Evolutionary conservation across 352 stramenopile species (phyloP).

Genomic region (Phytophthora hybrid): DNA sequence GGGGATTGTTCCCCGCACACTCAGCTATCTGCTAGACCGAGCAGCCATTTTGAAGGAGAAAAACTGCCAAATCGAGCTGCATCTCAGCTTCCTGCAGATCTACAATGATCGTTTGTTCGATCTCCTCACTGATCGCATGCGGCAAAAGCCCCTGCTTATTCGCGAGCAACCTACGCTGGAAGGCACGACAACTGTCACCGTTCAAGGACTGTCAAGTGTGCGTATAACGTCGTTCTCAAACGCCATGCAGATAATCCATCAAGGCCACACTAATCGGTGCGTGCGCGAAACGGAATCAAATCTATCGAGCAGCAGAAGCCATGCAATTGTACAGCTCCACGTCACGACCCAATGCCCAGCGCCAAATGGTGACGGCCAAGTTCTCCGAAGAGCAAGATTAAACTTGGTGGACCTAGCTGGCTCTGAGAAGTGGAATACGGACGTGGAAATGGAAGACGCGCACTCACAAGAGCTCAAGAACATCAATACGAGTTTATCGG

Average conservation of each 20-base stretch:
- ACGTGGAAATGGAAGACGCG: slow-evolving; percentile 72
- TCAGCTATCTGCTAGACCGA: slow-evolving; percentile 72
- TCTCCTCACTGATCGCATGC: slow-evolving; percentile 77
- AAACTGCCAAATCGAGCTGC: slow-evolving; percentile 51
- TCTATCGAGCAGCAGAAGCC: slow-evolving; percentile 86
- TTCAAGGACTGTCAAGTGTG: slow-evolving; percentile 72
- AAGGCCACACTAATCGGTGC: slow-evolving; percentile 64
- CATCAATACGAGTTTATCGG: slow-evolving; percentile 93
- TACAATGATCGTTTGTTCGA: slow-evolving; percentile 96
- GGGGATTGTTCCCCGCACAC: slow-evolving; percentile 86
- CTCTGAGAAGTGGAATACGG: slow-evolving; percentile 88
- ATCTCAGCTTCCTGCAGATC: slow-evolving; percentile 93
- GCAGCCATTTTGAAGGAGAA: slow-evolving; percentile 14
- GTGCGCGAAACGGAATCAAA: slow-evolving; percentile 91
- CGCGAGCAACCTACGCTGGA: slow-evolving; percentile 68
- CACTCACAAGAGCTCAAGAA: slow-evolving; percentile 87
- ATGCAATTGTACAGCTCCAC: slow-evolving; percentile 93
- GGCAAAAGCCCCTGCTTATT: slow-evolving; percentile 76
- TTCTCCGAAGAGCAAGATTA: slow-evolving; percentile 58
- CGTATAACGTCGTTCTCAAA: slow-evolving; percentile 50
- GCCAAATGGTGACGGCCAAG: slow-evolving; percentile 42
- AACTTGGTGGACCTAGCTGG: slow-evolving; percentile 86
- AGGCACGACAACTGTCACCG: slow-evolving; percentile 57
- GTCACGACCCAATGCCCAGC: slow-evolving; percentile 53
- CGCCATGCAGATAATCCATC: slow-evolving; percentile 62